These are phyloP conservation scores for Pelargonium myrrhifolium DNA, from an alignment of 441 rosid species.

Conservation along the genomic window DNA sequence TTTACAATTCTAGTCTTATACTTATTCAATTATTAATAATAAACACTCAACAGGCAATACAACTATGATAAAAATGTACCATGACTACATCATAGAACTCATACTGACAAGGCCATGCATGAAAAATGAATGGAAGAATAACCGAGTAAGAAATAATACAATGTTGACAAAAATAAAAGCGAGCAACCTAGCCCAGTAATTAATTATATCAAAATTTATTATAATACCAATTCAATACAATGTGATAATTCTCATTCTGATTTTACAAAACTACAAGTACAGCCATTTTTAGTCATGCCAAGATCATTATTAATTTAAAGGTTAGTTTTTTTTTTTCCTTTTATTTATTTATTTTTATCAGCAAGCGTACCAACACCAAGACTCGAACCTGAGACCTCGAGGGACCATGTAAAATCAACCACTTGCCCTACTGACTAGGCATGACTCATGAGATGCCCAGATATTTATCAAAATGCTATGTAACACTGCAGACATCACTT, in stretches of 20 bases:
- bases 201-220: neutral
- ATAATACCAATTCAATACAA: neutral
- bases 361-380: too few species aligned
- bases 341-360: too few species aligned
- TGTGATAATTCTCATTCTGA: neutral
- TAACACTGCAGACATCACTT: neutral
- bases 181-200: neutral
- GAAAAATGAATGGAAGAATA: slow-evolving; percentile 1
- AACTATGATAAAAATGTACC: neutral
- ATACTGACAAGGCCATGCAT: neutral
- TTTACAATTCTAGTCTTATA: too few species aligned
- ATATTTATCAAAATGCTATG: neutral
- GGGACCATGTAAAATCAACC: too few species aligned
- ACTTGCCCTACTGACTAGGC: too few species aligned
- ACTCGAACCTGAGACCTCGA: too few species aligned
- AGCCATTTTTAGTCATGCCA: neutral
- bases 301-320: neutral
- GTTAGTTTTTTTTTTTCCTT: too few species aligned
- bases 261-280: neutral
- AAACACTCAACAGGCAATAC: too few species aligned
- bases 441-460: neutral
- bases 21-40: too few species aligned
- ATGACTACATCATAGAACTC: neutral
- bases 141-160: neutral
- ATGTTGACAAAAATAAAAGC: neutral